Base-by-base conservation (phyloP, 257 asterid species). In the Lavandula angustifolia region DNA sequence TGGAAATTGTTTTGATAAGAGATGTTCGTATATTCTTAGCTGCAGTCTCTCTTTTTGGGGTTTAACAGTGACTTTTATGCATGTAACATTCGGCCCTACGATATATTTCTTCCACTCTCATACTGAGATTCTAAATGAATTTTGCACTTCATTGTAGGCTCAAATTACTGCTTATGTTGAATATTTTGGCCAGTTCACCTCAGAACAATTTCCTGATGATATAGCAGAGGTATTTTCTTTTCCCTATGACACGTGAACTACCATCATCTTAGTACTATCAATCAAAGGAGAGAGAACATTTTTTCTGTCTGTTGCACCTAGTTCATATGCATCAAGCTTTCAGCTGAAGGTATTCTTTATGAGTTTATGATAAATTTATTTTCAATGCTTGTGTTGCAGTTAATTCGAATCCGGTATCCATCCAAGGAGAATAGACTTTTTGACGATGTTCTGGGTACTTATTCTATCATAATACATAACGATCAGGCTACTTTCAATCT, bases 181-280 rank as follows among this genome's bases (percentile, higher is more conserved):
- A 76, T 92, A 82, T 77, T 92, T 92, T 75, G 97, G 94, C 69
- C 97, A 92, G 38, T 92, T 89, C 83, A 89, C 97, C 64, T 89
- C 97, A 42, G 97, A 89, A 79, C 95, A 85, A 43, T 94, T 94
- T 86, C 85, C 99, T 50, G 99, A 94, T 75, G 97, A 94, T 55
- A 81, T 94, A 73, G 92, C 95, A 7, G 96, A 94, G 97, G 99
- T 90, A 86, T 55, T 68, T 67, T 62, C 56, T 69, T 70, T 42
- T 32, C 56, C 60, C 53, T 31, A 54, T 63, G 42, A 61, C 51
- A 48, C 46, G 62, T 69, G 69, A 64, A 18, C 29, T 58, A 13
- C 50, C 60, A 6, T 49, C 54, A 40, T 12, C 66, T 56, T 64
- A 60, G 18, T 47, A 31, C 62, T 16, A 66, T 40, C 48, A 51